These are phyloP conservation scores for Phanerodontia chrysosporium DNA, from an alignment of 768 basidiomycete genomes.

Conservation along the genomic window DNA sequence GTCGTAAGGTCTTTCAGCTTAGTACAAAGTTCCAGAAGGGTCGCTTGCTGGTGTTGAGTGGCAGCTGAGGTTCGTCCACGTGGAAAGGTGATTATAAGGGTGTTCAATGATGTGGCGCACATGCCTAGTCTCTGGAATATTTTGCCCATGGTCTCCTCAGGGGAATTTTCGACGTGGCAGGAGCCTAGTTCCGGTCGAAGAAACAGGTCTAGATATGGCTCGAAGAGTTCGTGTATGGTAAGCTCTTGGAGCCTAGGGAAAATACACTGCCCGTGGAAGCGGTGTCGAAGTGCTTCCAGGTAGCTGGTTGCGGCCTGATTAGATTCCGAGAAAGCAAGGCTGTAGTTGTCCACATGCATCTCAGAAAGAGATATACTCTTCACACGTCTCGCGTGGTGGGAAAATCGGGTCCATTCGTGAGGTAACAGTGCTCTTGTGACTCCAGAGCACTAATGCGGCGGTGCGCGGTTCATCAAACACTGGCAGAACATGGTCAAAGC, in stretches of 20 bases:
- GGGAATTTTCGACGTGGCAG: background rate
- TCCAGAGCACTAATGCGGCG: background rate
- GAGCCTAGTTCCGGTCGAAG: background rate
- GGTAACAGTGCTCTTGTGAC: background rate
- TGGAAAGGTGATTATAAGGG: too few species aligned
- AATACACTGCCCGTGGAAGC: background rate
- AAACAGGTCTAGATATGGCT: background rate
- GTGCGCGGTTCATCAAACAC: background rate
- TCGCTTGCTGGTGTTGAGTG: too few species aligned
- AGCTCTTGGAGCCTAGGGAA: background rate
- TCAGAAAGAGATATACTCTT: background rate
- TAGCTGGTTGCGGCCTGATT: background rate
- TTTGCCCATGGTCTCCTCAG: background rate
- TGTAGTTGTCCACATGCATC: too few species aligned
- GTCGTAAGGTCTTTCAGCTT: too few species aligned
- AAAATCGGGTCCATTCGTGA: background rate
- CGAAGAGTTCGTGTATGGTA: background rate
- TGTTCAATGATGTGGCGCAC: too few species aligned
- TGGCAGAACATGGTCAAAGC: too few species aligned
- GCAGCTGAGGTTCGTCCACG: too few species aligned
- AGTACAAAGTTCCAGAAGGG: too few species aligned
- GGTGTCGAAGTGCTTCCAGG: background rate
- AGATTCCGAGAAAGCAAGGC: background rate
- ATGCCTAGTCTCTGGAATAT: background rate
- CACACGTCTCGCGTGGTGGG: background rate